Conservation (phyloP, 805 yeast species). For the Candida pseudofarinosa region DNA sequence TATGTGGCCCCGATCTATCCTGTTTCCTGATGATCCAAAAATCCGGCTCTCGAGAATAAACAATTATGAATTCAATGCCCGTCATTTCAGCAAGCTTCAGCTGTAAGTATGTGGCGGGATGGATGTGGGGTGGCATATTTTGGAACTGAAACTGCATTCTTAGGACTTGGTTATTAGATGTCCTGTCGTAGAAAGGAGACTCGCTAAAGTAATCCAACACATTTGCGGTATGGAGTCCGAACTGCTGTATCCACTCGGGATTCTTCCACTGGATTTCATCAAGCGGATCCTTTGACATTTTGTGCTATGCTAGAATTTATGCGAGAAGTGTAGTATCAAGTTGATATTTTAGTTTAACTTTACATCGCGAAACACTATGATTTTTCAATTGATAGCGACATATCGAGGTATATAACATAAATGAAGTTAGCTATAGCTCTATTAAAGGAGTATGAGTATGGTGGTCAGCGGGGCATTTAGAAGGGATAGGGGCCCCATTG, state of each 20-base stretch:
- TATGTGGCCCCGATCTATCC: conserved; percentile 50
- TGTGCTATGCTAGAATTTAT: not conserved
- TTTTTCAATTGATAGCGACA: no score
- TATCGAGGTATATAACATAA: no score
- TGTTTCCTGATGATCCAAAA: conserved; percentile 91
- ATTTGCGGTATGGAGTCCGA: conserved; percentile 82
- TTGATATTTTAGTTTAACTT: no score
- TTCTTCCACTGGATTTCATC: conserved; percentile 96
- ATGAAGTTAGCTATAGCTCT: no score
- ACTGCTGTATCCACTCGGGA: conserved; percentile 94
- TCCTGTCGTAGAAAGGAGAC: conserved; percentile 92
- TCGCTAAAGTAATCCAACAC: conserved; percentile 90
- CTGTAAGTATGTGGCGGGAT: conserved; percentile 38
- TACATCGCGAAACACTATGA: not conserved
- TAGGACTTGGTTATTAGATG: conserved; percentile 89
- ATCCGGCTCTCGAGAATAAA: conserved; percentile 78
- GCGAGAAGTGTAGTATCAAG: no score
- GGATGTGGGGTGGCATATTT: conserved; percentile 34
- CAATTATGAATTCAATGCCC: conserved; percentile 82
- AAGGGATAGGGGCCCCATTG: no score
- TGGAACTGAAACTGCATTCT: conserved; percentile 94
- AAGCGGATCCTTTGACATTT: conserved; percentile 35
- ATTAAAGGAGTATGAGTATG: no score
- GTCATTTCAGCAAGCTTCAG: conserved; percentile 68
- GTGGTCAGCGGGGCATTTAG: no score